Base-by-base conservation (phyloP, 805 yeast species). In the Myxozyma melibiosi region DNA sequence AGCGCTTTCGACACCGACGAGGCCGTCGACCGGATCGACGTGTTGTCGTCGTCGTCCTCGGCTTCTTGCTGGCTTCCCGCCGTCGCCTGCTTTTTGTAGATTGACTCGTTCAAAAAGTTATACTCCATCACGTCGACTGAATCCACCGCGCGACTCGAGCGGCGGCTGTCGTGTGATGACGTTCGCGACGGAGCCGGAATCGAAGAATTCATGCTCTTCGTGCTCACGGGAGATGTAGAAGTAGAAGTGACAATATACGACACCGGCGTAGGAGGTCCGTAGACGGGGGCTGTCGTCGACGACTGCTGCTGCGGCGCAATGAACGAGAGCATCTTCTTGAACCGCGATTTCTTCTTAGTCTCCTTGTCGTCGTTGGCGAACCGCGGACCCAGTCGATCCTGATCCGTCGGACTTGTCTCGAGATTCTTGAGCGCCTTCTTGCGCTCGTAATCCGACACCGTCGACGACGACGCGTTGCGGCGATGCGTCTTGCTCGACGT, bases 1-100 rank as follows among this genome's bases (percentile, higher is more conserved):
- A 54, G n/a, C 7, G 60, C 59, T 30, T 53, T 53, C 9, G 62
- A 58, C 22, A 58, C 53, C 3, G 62, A 35, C 35, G 62, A 58
- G 31, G 56, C 47, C 20, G 52, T 50, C 14, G 62, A 58, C 24
- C 49, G 37, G 47, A 57, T 53, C n/a, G 61, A 57, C 45, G 37
- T 16, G 16, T 55, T 39, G 34, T 56, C 61, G 7, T 34, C 55
- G n/a, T 22, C 53, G 8, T 25, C 40, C 7, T 14, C 14, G 9
- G 20, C 40, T 6, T 38, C 33, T 30, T 30, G 9, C n/a, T n/a
- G n/a, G n/a, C n/a, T n/a, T 6, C 11, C 33, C 9, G 6, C 33
- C 9, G 33, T 30, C 33, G 33, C 48, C 6, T 7, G 43, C 24
- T 24, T 28, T 11, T 35, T 28, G 27, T 25, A 37, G 31, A 43